Conservation (phyloP, 2,329 filamentous ascomycete species). For the Arthrocladium fulminans region DNA sequence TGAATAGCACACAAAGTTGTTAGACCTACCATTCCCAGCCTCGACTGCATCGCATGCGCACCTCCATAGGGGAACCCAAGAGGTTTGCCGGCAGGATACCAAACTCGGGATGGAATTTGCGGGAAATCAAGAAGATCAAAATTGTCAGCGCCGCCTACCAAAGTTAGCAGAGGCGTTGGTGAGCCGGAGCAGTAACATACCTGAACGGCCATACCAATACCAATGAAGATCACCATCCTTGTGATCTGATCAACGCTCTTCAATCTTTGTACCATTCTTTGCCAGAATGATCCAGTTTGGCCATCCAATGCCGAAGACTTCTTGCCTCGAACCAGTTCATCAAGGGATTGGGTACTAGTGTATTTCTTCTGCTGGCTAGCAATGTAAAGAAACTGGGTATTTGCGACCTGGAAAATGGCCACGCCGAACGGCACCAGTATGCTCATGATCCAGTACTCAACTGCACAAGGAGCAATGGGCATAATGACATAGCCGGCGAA, state of each 20-base stretch:
- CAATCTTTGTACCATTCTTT: background rate
- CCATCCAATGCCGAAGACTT: background rate
- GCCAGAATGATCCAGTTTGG: background rate
- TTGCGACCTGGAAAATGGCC: slow-evolving; percentile 53
- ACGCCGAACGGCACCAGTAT: slow-evolving; percentile 53
- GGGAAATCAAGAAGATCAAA: slow-evolving; percentile 53
- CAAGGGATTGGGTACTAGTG: slow-evolving; percentile 4
- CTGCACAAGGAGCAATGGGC: slow-evolving; percentile 35
- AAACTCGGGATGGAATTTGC: slow-evolving; percentile 51
- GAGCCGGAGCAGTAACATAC: slow-evolving; percentile 28
- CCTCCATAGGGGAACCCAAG: slow-evolving; percentile 45
- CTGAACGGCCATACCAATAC: slow-evolving; percentile 45
- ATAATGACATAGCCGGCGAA: slow-evolving; percentile 24
- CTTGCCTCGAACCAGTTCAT: background rate
- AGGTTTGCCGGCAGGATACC: slow-evolving; percentile 17
- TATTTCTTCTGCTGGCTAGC: slow-evolving; percentile 42
- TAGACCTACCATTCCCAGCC: slow-evolving; percentile 56
- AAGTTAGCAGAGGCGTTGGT: background rate
- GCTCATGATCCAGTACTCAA: slow-evolving; percentile 57
- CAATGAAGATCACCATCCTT: slow-evolving; percentile 29
- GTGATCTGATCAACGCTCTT: background rate
- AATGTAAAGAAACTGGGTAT: slow-evolving; percentile 49
- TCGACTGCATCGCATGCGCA: slow-evolving; percentile 34
- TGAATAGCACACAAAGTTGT: background rate
- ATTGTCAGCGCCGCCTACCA: slow-evolving; percentile 28